These are phyloP conservation scores for Petunia hybrid DNA, from an alignment of 305 asterid species.

Conservation along the genomic window DNA sequence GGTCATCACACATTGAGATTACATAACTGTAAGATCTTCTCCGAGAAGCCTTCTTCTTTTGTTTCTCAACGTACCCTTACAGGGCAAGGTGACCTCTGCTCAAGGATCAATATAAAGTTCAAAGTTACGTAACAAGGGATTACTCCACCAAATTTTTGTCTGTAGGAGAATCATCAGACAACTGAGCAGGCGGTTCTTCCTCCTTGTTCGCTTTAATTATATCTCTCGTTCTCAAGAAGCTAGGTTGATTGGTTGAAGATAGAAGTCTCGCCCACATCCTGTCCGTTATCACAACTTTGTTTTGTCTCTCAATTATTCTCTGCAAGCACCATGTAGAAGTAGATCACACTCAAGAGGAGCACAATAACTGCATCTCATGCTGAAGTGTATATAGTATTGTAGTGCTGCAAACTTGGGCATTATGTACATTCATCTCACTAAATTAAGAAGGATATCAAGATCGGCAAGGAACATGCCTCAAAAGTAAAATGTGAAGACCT, in stretches of 20 bases:
- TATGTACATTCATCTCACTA: background rate
- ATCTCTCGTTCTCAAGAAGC: constrained; percentile 61
- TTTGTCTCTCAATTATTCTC: constrained; percentile 67
- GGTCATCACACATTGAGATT: constrained; percentile 1
- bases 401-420: background rate
- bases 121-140: background rate
- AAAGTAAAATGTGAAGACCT: background rate
- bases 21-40: background rate
- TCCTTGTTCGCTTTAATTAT: constrained; percentile 36
- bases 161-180: constrained; percentile 38
- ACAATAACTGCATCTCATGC: background rate
- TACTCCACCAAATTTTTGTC: constrained; percentile 26
- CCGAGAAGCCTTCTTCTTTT: background rate
- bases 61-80: background rate
- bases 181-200: constrained; percentile 44
- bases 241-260: constrained; percentile 86
- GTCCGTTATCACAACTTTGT: constrained; percentile 84
- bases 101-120: background rate
- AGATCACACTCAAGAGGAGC: background rate
- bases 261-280: constrained; percentile 93
- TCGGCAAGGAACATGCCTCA: background rate
- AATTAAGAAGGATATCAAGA: background rate
- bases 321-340: constrained; percentile 27
- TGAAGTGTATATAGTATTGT: background rate
- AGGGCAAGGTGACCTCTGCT: no score